Conservation (phyloP, 345 rosid genomes). For the Eucalyptus sp. region DNA sequence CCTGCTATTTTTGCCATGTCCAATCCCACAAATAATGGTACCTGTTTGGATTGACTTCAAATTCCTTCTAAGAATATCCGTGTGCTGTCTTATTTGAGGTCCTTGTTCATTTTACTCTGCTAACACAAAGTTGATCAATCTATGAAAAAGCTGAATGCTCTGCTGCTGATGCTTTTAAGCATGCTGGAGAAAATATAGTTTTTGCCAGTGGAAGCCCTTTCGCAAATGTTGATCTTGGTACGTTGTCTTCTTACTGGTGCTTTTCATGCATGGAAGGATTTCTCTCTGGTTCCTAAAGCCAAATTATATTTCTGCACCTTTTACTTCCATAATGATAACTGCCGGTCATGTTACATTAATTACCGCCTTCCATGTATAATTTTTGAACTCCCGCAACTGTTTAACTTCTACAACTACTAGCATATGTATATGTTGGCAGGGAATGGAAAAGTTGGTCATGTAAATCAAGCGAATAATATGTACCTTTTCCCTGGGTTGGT, state of each 20-base stretch:
- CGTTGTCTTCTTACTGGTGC: neutral
- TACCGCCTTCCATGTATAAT: neutral
- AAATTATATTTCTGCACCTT: neutral
- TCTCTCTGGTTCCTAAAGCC: neutral
- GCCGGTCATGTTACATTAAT: neutral
- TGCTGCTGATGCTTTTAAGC: constrained; percentile 88
- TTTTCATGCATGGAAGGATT: neutral
- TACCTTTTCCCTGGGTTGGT: constrained; percentile 96
- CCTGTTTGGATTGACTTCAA: neutral
- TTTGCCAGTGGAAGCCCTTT: constrained; percentile 99
- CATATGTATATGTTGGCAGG: constrained; percentile 29
- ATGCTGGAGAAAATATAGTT: constrained; percentile 82
- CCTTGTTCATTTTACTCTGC: neutral
- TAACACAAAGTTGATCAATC: neutral
- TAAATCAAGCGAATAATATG: constrained; percentile 98
- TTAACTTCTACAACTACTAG: neutral
- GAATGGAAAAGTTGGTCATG: constrained; percentile 81
- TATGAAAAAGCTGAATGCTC: constrained; percentile 82
- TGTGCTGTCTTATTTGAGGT: neutral
- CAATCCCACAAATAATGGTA: constrained; percentile 91
- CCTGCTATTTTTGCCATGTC: constrained; percentile 99
- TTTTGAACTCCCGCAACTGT: neutral
- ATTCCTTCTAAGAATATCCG: neutral
- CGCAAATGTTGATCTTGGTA: constrained; percentile 78
- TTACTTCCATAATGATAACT: neutral